These are phyloP conservation scores for Butyriboletus loyo DNA, from an alignment of 768 basidiomycete species.

Conservation along the genomic window DNA sequence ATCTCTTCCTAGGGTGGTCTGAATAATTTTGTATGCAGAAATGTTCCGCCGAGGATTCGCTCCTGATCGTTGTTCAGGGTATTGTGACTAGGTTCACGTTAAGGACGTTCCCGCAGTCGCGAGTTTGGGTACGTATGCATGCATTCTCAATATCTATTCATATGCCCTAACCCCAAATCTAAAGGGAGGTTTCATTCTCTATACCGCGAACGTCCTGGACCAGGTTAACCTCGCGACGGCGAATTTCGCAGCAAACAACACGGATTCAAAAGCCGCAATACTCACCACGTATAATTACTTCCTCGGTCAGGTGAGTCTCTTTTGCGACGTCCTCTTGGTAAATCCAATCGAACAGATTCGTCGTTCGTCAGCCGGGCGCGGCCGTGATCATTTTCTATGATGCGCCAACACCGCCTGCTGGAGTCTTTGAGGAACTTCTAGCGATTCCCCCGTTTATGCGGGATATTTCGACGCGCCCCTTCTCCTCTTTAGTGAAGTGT, in stretches of 20 bases:
- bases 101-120: conserved; percentile 49
- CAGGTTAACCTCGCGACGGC: conserved; percentile 17
- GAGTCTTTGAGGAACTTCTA: conserved; percentile 27
- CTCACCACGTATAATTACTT: conserved; percentile 42
- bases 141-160: neutral
- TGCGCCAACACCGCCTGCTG: conserved; percentile 28
- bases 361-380: conserved; percentile 2
- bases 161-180: neutral
- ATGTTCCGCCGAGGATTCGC: neutral
- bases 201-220: conserved; percentile 9
- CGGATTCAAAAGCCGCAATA: conserved; percentile 32
- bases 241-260: conserved; percentile 16
- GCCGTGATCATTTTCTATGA: conserved; percentile 54
- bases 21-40: conserved; percentile 51
- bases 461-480: conserved; percentile 11
- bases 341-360: neutral
- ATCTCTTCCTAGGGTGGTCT: conserved; percentile 45
- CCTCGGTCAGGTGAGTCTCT: neutral
- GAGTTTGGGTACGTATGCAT: conserved; percentile 54
- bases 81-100: conserved; percentile 59
- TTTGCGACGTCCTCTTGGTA: no score
- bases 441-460: conserved; percentile 8
- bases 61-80: conserved; percentile 33
- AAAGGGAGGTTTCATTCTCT: conserved; percentile 50
- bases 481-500: conserved; percentile 12